Base-by-base conservation (phyloP, 345 rosid genomes). In the Corchorus olitorius region DNA sequence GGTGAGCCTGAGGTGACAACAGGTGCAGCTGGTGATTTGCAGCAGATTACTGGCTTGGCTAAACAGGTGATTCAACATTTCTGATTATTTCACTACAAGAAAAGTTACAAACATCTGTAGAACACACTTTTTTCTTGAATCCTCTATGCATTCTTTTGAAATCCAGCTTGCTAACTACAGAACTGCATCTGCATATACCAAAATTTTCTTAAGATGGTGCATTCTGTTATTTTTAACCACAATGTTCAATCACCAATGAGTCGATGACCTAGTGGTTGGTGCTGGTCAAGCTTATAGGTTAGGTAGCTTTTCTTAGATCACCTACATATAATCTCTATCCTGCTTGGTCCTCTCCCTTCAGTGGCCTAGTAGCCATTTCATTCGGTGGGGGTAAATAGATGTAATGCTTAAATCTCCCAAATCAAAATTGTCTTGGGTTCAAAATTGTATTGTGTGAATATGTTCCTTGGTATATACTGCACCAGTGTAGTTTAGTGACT, bases 1-100 rank as follows among this genome's bases (percentile, higher is more conserved):
- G 99, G 97, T 70, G 99, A 89, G 78, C 88, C 98, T 4, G 97
- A 96, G 88, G 98, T 96, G 78, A 96, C 99, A 66, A 96, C 98
- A 4, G 99, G 99, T 7, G 99, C 98, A 17, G 97, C 90, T 48
- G 93, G 98, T 85, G 99, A 96, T 86, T 86, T 96, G 87, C 97
- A 90, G 87, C 99, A 96, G 88, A 92, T 96, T 83, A 92, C 98
- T 12, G 87, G 98, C 63, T 82, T 93, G 85, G 99, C 99, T 60
- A 96, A 87, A 78, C 98, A 96, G 95, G 97, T 90, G 80, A 27
- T 13, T 61, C 4, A 16, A 77, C 35, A 66, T 53, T 60, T 35
- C 20, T 68, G 7, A 2, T 53, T 41, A 19, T 62, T 27, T 59
- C 34, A 35, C 46, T 45, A 52, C 33, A 59, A 45, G 61, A 9